Base-by-base conservation (phyloP, 805 yeast genomes). In the Ogataea philodendri region DNA sequence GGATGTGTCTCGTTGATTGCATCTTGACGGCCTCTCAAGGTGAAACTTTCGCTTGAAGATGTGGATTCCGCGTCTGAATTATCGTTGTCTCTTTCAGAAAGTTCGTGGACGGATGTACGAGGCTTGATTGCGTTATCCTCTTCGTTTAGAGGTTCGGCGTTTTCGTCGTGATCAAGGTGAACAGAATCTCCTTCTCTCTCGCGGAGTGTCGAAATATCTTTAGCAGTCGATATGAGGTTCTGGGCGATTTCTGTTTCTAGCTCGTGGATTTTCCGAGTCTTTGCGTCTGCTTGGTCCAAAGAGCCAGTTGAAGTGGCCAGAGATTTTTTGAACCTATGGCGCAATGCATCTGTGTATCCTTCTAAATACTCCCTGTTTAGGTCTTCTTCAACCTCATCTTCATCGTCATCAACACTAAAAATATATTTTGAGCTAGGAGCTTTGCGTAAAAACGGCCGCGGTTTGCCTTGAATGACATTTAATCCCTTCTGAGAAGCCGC, bases 1-100 rank as follows among this genome's bases (percentile, higher is more conserved):
- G 98, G 98, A 66, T 93, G 98, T 4, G 97, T 88, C 34, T 84
- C 80, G 56, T 93, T 93, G 56, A 93, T 93, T 10, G 98, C 98
- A 49, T 85, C 89, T 60, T 93, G 98, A 46, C 97, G 78, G 49
- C 89, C 96, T 42, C 93, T 71, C 36, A 90, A 69, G 4, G 96
- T 93, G 56, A 84, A 81, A 5, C 95, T 83, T 59, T 90, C 97
- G 17, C 76, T 56, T 0, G 95, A 78, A 1, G 72, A 57, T 2
- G 56, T 38, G 5, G 74, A 46, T 2, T 47, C 56, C 18, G 38
- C 63, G 16, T 70, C 73, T 7, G 55, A 59, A 22, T 49, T 63
- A 15, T 57, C 68, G 13, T 16, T 37, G n/a, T 36, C 36, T 19
- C 44, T 31, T 15, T 43, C 51, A 1, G 37, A 15, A n/a, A 41